Evolutionary conservation across 371 early-diverging fungal species (phyloP).

Genomic region (Mortierella sp.): DNA sequence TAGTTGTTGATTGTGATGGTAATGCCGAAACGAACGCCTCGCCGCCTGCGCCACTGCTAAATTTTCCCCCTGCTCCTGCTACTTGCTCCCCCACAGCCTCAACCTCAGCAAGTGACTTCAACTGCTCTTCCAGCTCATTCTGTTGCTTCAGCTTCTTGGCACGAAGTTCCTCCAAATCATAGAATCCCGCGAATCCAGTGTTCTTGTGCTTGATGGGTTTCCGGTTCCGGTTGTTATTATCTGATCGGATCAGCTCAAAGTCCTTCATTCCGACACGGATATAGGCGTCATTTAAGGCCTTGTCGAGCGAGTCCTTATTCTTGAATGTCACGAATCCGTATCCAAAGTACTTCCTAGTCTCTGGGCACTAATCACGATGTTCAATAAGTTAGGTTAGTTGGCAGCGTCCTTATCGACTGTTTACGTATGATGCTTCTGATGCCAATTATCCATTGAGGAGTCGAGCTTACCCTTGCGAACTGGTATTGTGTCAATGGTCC

Average conservation of each 20-base stretch:
- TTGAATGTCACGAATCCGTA: slow-evolving; percentile 57
- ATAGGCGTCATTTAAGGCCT: slow-evolving; percentile 34
- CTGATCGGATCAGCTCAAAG: slow-evolving; percentile 43
- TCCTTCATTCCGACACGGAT: slow-evolving; percentile 46
- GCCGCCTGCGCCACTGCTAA: too few species aligned
- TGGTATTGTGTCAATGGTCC: slow-evolving; percentile 55
- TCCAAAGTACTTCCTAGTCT: slow-evolving; percentile 52
- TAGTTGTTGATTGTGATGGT: neutral
- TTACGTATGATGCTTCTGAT: neutral
- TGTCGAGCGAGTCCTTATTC: slow-evolving; percentile 36
- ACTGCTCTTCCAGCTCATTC: neutral
- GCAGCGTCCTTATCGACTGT: too few species aligned
- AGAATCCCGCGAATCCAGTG: slow-evolving; percentile 43
- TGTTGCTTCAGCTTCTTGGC: slow-evolving; percentile 14
- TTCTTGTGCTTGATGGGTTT: slow-evolving; percentile 19
- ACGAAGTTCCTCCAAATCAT: slow-evolving; percentile 30
- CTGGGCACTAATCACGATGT: slow-evolving; percentile 38
- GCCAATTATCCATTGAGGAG: neutral
- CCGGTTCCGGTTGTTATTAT: slow-evolving; percentile 19
- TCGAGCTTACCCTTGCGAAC: slow-evolving; percentile 41
- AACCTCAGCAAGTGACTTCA: neutral
- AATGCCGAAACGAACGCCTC: slow-evolving; percentile 20
- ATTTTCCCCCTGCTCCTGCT: neutral
- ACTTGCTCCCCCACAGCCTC: neutral
- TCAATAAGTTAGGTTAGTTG: too few species aligned